These are phyloP conservation scores for Drosera spatulata DNA, from an alignment of 179 eudicot species.

Conservation along the genomic window DNA sequence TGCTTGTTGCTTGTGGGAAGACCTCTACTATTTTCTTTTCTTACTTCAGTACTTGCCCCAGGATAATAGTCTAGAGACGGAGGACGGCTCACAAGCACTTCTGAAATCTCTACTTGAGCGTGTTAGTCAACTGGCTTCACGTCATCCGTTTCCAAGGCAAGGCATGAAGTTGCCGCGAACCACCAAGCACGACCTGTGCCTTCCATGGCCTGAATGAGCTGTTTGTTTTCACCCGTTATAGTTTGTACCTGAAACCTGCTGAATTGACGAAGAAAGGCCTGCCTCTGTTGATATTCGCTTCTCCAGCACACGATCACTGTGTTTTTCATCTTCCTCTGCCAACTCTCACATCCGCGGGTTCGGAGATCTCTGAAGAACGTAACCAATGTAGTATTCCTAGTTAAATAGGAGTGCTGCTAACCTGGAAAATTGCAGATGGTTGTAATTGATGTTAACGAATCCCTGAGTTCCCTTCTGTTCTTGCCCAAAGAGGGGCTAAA, in stretches of 20 bases:
- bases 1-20: neutral
- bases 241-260: neutral
- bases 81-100: slow-evolving; percentile 14
- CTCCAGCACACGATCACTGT: too few species aligned
- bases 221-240: neutral
- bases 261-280: too few species aligned
- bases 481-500: too few species aligned
- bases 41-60: neutral
- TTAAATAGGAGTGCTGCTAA: too few species aligned
- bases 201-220: neutral
- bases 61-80: slow-evolving; percentile 11
- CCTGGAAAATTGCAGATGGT: too few species aligned
- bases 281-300: too few species aligned
- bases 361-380: too few species aligned
- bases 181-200: neutral
- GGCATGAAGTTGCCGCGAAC: neutral
- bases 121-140: slow-evolving; percentile 22
- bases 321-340: too few species aligned
- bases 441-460: too few species aligned
- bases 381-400: too few species aligned
- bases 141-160: slow-evolving; percentile 17
- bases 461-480: too few species aligned
- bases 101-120: slow-evolving; percentile 19
- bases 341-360: too few species aligned
- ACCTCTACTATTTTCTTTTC: neutral